Base-by-base conservation (phyloP, 495 filamentous ascomycete species). In the Bacidia rubella region DNA sequence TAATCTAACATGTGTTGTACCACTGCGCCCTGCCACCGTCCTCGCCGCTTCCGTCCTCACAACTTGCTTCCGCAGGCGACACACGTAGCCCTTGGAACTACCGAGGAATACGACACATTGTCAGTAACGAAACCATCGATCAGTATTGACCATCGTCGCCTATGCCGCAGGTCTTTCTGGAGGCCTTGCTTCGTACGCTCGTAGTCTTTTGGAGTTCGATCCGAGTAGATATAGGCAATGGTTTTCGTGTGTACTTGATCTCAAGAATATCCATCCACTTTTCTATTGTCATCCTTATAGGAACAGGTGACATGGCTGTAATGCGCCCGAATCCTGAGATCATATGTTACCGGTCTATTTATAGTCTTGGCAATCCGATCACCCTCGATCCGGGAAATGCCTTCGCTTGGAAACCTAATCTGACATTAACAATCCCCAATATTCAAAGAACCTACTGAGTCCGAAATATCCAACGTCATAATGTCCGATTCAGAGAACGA, bases 161-260 rank as follows among this genome's bases (percentile, higher is more conserved):
- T 35, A 35, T 35, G 29, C 29, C 29, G 29, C 29, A 35, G 29
- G 29, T 38, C 48, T 32, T 51, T 51, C 48, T 51, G 25, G 21
- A 51, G 25, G 25, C 25, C 48, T 51, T 51, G 48, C 48, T 51
- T 50, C 48, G 26, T 32, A 51, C 48, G 48, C 48, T 51, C 21
- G 48, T 51, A 40, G 21, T 51, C 27, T 22, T 51, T 38, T 27
- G 5, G 48, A 38, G 48, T 51, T 38, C 48, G 26, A 51, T 51
- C 25, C 48, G 26, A n/a, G 9, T n/a, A 51, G 48, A 40, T 38
- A 35, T 21, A 32, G 19, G 48, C 15, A 29, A 51, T 25, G 48
- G 32, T 32, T 51, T 40, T 20, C 48, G 17, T 51, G 32, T 51
- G 26, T 51, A 32, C 27, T 39, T 51, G 12, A 22, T 35, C 29